Conservation (phyloP, 177 flowering plant species). For the Vitis hybrid region DNA sequence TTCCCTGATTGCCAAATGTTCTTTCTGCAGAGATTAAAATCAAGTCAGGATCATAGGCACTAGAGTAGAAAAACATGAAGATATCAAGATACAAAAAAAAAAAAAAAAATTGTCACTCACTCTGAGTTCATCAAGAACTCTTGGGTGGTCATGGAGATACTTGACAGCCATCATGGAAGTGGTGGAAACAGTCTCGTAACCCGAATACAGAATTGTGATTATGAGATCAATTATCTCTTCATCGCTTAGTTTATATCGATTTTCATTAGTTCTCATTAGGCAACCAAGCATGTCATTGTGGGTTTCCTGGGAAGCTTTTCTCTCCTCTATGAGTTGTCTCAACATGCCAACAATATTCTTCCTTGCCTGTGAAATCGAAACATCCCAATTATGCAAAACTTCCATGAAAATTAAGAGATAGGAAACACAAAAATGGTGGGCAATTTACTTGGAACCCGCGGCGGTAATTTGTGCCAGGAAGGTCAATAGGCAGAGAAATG, state of each 20-base stretch:
- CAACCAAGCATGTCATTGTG: constrained; percentile 60
- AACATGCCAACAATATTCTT: constrained; percentile 52
- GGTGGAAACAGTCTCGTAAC: constrained; percentile 96
- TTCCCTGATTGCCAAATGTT: constrained; percentile 66
- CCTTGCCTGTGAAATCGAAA: constrained; percentile 62
- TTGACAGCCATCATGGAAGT: constrained; percentile 98
- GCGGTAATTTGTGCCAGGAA: constrained; percentile 81
- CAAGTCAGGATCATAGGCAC: not conserved
- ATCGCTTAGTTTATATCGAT: constrained; percentile 54
- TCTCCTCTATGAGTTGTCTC: constrained; percentile 53
- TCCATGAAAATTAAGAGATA: not conserved
- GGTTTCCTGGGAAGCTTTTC: constrained; percentile 51
- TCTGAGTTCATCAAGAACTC: constrained; percentile 77
- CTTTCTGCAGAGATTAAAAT: constrained; percentile 42
- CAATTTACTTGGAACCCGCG: constrained; percentile 63
- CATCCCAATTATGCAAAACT: not conserved
- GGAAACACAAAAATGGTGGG: not conserved
- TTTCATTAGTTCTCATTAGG: constrained; percentile 46
- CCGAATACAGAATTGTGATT: constrained; percentile 83
- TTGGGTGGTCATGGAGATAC: constrained; percentile 94
- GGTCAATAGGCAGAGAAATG: constrained; percentile 79
- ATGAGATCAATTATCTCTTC: constrained; percentile 89
- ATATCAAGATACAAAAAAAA: not conserved
- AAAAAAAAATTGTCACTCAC: constrained; percentile 37
- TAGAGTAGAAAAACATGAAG: not conserved